Evolutionary conservation across 208 protist species (phyloP).

Genomic region (Polymyxa betae): DNA sequence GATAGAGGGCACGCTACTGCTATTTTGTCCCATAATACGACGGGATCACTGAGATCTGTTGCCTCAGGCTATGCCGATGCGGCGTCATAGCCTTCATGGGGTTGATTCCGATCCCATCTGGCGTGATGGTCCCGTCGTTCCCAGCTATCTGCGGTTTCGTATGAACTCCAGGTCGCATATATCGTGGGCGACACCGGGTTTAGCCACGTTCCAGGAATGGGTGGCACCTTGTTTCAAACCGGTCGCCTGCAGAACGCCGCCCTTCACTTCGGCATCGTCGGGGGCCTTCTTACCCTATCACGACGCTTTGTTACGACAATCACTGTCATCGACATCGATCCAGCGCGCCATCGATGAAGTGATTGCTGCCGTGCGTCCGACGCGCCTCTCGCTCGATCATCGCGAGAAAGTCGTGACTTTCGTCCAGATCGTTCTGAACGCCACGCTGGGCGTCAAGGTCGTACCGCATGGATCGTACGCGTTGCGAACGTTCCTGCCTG

Average conservation of each 20-base stretch:
- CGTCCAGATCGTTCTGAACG: slow-evolving; percentile 37
- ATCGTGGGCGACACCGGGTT: background rate
- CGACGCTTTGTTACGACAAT: background rate
- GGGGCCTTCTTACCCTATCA: no score
- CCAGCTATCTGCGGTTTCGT: background rate
- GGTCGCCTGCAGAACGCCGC: no score
- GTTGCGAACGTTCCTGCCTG: slow-evolving; percentile 23
- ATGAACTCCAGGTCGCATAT: background rate
- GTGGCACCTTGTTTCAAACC: background rate
- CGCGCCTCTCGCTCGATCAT: slow-evolving; percentile 18
- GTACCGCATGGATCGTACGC: slow-evolving; percentile 40
- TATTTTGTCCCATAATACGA: no score
- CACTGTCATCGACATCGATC: background rate
- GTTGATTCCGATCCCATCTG: background rate
- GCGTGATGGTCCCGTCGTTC: background rate
- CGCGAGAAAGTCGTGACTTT: slow-evolving; percentile 38
- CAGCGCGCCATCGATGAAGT: background rate
- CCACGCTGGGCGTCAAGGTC: slow-evolving; percentile 52
- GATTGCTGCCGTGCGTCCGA: background rate
- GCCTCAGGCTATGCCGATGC: no score
- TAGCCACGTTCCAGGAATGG: background rate
- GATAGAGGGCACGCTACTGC: no score
- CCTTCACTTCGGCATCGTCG: background rate
- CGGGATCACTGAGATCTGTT: no score
- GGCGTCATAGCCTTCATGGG: background rate